phyloP scores from a whole-genome alignment of 768 basidiomycete species.

The Boletus coccyginus region DNA sequence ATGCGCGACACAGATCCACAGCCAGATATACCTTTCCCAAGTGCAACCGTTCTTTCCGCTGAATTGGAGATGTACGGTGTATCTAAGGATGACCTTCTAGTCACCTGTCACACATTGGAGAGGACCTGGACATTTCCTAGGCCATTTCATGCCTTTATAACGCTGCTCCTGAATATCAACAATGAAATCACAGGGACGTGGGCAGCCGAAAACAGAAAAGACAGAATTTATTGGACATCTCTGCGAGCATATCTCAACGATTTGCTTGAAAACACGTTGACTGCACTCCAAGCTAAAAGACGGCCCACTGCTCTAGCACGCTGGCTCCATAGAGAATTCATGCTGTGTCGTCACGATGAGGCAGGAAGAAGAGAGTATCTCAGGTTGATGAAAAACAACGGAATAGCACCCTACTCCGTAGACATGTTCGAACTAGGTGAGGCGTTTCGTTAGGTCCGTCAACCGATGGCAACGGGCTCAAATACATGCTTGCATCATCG shows the following conservation, averaged over 20 bases:
- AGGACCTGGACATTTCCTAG: not conserved
- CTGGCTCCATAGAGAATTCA: constrained; percentile 11
- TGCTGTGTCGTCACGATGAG: not conserved
- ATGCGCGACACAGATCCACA: too few relatives aligned
- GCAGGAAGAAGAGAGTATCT: not conserved
- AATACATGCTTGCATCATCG: too few relatives aligned
- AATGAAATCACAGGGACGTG: not conserved
- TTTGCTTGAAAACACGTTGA: not conserved
- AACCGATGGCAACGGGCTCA: too few relatives aligned
- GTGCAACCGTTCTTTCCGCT: too few relatives aligned
- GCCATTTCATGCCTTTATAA: not conserved
- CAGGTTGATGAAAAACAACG: not conserved
- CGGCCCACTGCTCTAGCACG: not conserved
- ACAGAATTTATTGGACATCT: constrained; percentile 1
- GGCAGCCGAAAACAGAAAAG: not conserved
- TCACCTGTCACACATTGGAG: not conserved
- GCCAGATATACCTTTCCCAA: too few relatives aligned
- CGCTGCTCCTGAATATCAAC: not conserved
- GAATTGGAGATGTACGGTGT: not conserved
- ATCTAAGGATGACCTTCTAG: not conserved
- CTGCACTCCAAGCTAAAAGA: not conserved
- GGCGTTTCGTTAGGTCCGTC: too few relatives aligned
- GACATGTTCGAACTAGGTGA: not conserved
- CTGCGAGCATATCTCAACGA: not conserved
- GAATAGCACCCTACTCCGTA: not conserved